Conservation (phyloP, 805 yeast species). For the Jamesozyma lodderae region DNA sequence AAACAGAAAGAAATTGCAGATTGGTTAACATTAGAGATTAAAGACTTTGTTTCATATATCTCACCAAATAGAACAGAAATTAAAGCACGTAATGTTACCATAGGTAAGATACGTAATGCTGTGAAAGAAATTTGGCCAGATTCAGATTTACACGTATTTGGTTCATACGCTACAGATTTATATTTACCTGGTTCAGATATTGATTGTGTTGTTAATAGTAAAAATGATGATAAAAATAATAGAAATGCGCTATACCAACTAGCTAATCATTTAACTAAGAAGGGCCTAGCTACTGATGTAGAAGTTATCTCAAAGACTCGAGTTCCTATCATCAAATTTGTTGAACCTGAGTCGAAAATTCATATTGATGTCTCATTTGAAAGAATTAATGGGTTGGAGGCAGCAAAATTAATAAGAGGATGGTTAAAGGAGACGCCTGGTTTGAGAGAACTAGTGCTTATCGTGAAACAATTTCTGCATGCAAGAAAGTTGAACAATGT, state of each 20-base stretch:
- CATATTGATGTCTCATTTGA: constrained; percentile 89
- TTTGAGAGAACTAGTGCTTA: constrained; percentile 67
- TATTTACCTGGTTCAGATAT: constrained; percentile 93
- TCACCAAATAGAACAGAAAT: constrained; percentile 78
- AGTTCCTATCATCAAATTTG: constrained; percentile 89
- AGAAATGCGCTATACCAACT: constrained; percentile 63
- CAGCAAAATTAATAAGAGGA: constrained; percentile 64
- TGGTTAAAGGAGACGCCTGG: constrained; percentile 77
- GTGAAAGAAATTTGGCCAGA: constrained; percentile 61
- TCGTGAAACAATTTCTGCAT: constrained; percentile 76
- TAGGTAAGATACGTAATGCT: constrained; percentile 46
- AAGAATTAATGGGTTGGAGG: constrained; percentile 69
- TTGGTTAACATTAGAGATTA: constrained; percentile 80
- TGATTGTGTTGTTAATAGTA: constrained; percentile 78
- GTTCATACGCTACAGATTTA: constrained; percentile 88
- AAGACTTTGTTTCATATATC: constrained; percentile 74
- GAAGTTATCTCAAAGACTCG: constrained; percentile 85
- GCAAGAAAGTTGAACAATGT: constrained; percentile 76
- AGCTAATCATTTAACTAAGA: constrained; percentile 56
- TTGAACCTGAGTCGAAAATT: constrained; percentile 59
- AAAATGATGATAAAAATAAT: constrained; percentile 46
- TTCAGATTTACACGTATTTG: constrained; percentile 77
- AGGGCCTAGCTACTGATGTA: constrained; percentile 56
- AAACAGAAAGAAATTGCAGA: constrained; percentile 69
- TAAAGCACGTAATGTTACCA: constrained; percentile 52